phyloP scores from a whole-genome alignment of 1,284 basidiomycete species.

The Calocybe gambosa region DNA sequence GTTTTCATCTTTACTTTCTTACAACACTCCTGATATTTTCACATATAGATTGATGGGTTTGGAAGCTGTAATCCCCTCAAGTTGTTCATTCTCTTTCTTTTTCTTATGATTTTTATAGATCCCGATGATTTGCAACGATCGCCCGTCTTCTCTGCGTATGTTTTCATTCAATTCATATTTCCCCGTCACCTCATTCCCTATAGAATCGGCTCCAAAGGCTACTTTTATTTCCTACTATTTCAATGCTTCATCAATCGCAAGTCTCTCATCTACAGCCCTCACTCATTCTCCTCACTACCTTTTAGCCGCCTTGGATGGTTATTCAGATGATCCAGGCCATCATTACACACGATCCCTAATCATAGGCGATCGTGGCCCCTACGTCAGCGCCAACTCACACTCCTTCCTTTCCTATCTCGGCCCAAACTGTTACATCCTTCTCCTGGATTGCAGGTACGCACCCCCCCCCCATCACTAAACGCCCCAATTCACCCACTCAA shows the following conservation, averaged over 20 bases:
- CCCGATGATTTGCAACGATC: slow-evolving; percentile 76
- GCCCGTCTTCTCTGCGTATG: slow-evolving; percentile 71
- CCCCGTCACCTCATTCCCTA: background rate
- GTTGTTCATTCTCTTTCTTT: background rate
- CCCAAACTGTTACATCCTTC: slow-evolving; percentile 63
- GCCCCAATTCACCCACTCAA: background rate
- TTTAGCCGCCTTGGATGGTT: slow-evolving; percentile 69
- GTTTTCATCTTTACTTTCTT: background rate
- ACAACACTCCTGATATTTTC: background rate
- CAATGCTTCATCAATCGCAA: slow-evolving; percentile 83
- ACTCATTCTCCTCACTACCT: slow-evolving; percentile 6
- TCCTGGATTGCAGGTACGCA: slow-evolving; percentile 78
- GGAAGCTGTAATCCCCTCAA: slow-evolving; percentile 68
- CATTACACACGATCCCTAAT: slow-evolving; percentile 72
- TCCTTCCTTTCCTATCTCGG: slow-evolving; percentile 74
- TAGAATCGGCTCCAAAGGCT: slow-evolving; percentile 76
- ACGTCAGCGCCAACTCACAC: slow-evolving; percentile 74
- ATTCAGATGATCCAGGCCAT: slow-evolving; percentile 45
- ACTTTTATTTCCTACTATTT: slow-evolving; percentile 90
- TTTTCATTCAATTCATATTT: slow-evolving; percentile 9
- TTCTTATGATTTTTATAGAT: slow-evolving; percentile 39
- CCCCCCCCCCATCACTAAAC: background rate
- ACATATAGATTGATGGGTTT: slow-evolving; percentile 80
- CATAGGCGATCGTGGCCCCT: slow-evolving; percentile 73
- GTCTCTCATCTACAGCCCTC: slow-evolving; percentile 16